These are phyloP conservation scores for Clitopilus passeckerianus DNA, from an alignment of 768 basidiomycete genomes.

Conservation along the genomic window DNA sequence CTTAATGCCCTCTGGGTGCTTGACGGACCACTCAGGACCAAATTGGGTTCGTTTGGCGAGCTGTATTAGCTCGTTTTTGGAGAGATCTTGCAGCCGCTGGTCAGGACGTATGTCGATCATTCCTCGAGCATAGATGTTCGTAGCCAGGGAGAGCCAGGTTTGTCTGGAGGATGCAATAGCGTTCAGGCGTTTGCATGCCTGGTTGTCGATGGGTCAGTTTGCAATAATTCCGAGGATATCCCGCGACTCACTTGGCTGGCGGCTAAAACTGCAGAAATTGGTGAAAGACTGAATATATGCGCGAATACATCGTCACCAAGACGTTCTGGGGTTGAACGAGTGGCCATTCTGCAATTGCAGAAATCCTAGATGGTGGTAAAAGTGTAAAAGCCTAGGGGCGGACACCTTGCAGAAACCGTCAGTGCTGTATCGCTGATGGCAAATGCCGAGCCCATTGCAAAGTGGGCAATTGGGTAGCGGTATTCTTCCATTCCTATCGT, in stretches of 20 bases:
- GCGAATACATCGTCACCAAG: conserved; percentile 3
- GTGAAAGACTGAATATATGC: conserved; percentile 1
- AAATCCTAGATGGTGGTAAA: background rate
- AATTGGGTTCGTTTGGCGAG: conserved; percentile 3
- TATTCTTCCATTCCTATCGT: background rate
- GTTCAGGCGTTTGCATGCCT: conserved; percentile 9
- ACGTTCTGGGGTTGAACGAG: background rate
- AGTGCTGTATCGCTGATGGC: background rate
- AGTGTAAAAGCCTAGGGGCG: background rate
- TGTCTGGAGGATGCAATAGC: conserved; percentile 42
- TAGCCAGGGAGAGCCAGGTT: conserved; percentile 2
- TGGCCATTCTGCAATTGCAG: background rate
- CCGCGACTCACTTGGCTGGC: background rate
- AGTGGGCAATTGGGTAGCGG: background rate
- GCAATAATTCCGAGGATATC: background rate
- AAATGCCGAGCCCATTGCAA: background rate
- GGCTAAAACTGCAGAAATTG: conserved; percentile 2
- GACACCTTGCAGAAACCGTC: background rate
- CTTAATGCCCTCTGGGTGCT: background rate
- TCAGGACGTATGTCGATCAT: conserved; percentile 2
- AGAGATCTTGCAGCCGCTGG: background rate
- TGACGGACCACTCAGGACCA: background rate
- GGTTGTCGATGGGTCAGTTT: background rate
- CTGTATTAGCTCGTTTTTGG: background rate
- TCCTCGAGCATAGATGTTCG: conserved; percentile 2